Base-by-base conservation (phyloP, 768 basidiomycete genomes). In the Podaxis sp. region DNA sequence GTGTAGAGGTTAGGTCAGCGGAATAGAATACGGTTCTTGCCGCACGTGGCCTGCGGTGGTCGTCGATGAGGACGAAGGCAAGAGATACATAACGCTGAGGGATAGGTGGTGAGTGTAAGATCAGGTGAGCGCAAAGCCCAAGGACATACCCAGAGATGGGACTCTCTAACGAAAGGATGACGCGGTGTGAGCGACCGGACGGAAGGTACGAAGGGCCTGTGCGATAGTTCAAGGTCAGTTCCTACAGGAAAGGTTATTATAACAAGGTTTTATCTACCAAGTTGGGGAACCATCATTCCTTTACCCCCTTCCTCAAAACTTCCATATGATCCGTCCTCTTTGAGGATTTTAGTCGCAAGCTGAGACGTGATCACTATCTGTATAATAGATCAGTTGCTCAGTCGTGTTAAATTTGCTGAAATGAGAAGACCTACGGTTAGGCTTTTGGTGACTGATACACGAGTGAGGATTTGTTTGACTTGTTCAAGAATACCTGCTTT, bases 311-410 rank as follows among this genome's bases (percentile, higher is more conserved):
- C 83, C 64, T 90, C 86, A 67, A 87, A 91, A 46, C 74, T 88
- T 48, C 85, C 88, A n/a, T 79, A 66, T 17, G 84, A 77, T 56
- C 90, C 90, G 66, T 91, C 87, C 1, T 80, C 75, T 62, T 84
- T 82, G 37, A 90, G 71, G 66, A 90, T 74, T 69, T 87, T 91
- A 0, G 87, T 91, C 13, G 87, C 80, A 66, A 92, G 76, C 70
- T 92, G 89, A 24, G 86, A 86, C 2, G 88, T 90, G 37, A 82
- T 76, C 51, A 90, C 78, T 49, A 78, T 68, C 76, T 76, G 56
- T 28, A 56, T 38, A 58, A 52, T 36, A 28, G 36, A 30, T 44
- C 57, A 66, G 44, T 58, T 51, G 64, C 20, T 51, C 26, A 53
- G 6, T 56, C 11, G 57, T 24, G 11, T 41, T 26, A 44, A 1